Conservation (phyloP, 2,329 filamentous ascomycete species). For the Arthrinium phaeospermum region DNA sequence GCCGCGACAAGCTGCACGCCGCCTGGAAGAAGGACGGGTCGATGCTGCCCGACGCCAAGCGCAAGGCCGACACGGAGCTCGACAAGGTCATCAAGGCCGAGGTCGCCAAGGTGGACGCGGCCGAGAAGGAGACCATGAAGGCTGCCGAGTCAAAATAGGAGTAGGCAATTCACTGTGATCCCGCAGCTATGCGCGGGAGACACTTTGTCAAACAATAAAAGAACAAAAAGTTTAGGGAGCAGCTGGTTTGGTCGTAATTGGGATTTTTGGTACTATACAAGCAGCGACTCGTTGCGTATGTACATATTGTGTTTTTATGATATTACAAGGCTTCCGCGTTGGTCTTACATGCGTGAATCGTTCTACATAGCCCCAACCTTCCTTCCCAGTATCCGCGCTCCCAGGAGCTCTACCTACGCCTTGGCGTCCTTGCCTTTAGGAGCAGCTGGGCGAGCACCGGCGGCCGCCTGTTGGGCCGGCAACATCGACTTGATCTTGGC, state of each 20-base stretch:
- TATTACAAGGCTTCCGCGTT: slow-evolving; percentile 7
- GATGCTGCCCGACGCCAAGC: slow-evolving; percentile 51
- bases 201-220: neutral
- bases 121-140: slow-evolving; percentile 55
- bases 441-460: neutral
- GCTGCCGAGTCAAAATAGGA: slow-evolving; percentile 38
- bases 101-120: slow-evolving; percentile 55
- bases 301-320: slow-evolving; percentile 4
- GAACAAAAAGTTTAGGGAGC: neutral
- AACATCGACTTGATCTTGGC: slow-evolving; percentile 28
- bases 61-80: slow-evolving; percentile 50
- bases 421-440: neutral
- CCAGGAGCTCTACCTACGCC: neutral
- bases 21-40: slow-evolving; percentile 52
- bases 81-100: slow-evolving; percentile 50
- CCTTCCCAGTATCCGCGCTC: neutral
- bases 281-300: slow-evolving; percentile 7
- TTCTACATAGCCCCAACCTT: neutral
- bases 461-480: neutral
- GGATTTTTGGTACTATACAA: slow-evolving; percentile 13
- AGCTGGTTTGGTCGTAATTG: neutral
- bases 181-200: neutral
- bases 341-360: slow-evolving; percentile 11
- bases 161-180: neutral
- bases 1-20: slow-evolving; percentile 55